Conservation (phyloP, 768 basidiomycete species). For the Dendrothele bispora region DNA sequence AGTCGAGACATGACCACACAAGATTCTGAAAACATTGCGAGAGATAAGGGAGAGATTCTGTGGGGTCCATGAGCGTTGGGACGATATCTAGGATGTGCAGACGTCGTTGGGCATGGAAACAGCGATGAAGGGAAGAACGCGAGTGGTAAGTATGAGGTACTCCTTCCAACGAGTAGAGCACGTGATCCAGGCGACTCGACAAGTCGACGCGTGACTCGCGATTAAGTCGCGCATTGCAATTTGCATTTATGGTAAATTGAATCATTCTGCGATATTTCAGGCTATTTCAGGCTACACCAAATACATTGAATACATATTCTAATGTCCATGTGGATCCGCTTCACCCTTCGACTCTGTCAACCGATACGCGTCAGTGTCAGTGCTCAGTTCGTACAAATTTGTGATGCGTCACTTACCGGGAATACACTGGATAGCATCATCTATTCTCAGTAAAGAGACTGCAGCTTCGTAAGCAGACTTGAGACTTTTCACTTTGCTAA, state of each 20-base stretch:
- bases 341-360: conserved; percentile 68
- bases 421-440: conserved; percentile 91
- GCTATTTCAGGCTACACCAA: too few relatives aligned
- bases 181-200: too few relatives aligned
- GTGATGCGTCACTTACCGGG: conserved; percentile 57
- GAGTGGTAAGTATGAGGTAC: too few relatives aligned
- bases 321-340: conserved; percentile 77
- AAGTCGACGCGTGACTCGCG: too few relatives aligned
- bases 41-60: conserved; percentile 54
- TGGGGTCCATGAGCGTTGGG: conserved; percentile 52
- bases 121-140: too few relatives aligned
- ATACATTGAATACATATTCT: too few relatives aligned
- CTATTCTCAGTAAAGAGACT: conserved; percentile 90
- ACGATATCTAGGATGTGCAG: conserved; percentile 1
- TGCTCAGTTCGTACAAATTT: conserved; percentile 10
- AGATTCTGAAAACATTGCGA: conserved; percentile 69
- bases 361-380: conserved; percentile 15
- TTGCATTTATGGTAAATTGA: too few relatives aligned
- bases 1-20: conserved; percentile 84
- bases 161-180: too few relatives aligned
- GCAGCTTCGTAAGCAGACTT: conserved; percentile 98
- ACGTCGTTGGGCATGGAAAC: conserved; percentile 60
- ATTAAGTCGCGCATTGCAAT: too few relatives aligned
- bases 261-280: too few relatives aligned
- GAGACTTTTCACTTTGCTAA: conserved; percentile 95